Evolutionary conservation across 2,329 filamentous ascomycete genomes (phyloP), one percentile per base, ranked within the genome.

Genomic region (Aspergillus brunneoviolaceus): DNA sequence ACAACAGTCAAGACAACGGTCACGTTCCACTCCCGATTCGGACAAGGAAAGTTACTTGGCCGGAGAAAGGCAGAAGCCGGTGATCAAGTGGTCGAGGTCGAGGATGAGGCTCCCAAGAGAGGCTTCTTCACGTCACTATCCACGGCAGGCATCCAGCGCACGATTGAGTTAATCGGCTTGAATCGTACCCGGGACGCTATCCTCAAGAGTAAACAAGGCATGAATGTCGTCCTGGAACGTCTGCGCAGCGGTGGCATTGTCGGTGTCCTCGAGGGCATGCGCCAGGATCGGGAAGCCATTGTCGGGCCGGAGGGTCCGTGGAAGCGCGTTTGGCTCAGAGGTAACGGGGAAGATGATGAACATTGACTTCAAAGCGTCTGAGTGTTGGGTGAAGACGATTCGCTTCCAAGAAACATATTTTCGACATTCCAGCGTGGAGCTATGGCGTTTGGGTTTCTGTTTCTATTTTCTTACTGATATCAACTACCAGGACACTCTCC

Each of bases 221-320:
- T 89, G 86, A 87, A 86, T 60, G 81, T 88, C 23, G 86, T 89
- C 23, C 77, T 89, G 7, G 84, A 87, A 69, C 77, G 86, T 39
- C 74, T 91, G 70, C 80, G 88, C 57, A 80, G 81, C 60, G 88
- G 88, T 45, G 89, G 88, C 0, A 77, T 91, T 19, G 86, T 89
- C 16, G 87, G 77, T 23, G 88, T 90, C n/a, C 76, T 91, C 31
- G 88, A 90, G 65, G 87, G 87, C 29, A 90, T 90, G 87, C 80
- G 86, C 55, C 78, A 80, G 67, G 87, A 90, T 69, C 80, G 83
- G 47, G 81, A 84, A 66, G 70, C 72, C 54, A 68, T 73, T 60
- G 67, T 72, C 60, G 76, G 73, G 4, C 65, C 70, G 6, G 75
- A 79, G 19, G 73, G 76, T 6, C 71, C 74, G 14, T 79, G 76